Conservation (phyloP, 225 moss, liverwort and hornwort species). For the Polytrichum formosum region DNA sequence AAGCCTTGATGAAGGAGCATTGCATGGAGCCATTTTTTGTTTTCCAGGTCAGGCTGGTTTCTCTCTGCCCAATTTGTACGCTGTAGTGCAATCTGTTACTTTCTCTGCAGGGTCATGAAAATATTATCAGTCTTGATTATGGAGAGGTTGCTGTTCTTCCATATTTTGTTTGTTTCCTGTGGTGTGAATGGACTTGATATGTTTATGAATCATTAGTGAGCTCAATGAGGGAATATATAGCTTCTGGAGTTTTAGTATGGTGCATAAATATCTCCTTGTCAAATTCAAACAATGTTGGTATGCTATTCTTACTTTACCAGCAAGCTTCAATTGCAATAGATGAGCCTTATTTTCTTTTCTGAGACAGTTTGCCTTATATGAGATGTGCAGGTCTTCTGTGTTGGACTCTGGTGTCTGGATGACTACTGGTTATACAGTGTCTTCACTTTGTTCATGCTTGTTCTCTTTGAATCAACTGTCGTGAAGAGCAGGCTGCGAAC, state of each 20-base stretch:
- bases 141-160: too few relatives aligned
- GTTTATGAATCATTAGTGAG: too few relatives aligned
- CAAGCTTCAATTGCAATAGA: too few relatives aligned
- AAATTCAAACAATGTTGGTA: too few relatives aligned
- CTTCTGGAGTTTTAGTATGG: too few relatives aligned
- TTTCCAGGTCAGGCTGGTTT: slow-evolving; percentile 68
- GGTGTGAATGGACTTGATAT: too few relatives aligned
- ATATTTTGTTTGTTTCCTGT: too few relatives aligned
- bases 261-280: too few relatives aligned
- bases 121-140: too few relatives aligned
- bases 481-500: slow-evolving; percentile 96
- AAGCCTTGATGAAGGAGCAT: slow-evolving; percentile 90
- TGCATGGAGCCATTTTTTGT: slow-evolving; percentile 99
- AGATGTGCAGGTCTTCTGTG: slow-evolving; percentile 85
- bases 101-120: not conserved
- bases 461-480: slow-evolving; percentile 97
- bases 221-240: too few relatives aligned
- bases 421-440: slow-evolving; percentile 97
- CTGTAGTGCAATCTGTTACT: not conserved
- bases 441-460: slow-evolving; percentile 94
- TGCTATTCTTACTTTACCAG: too few relatives aligned
- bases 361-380: slow-evolving; percentile 40
- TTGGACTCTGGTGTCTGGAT: slow-evolving; percentile 98
- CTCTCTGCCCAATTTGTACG: too few relatives aligned
- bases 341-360: slow-evolving; percentile 96